Evolutionary conservation across 2,329 filamentous ascomycete genomes (phyloP).

Genomic region (Aspergillus tamarii): DNA sequence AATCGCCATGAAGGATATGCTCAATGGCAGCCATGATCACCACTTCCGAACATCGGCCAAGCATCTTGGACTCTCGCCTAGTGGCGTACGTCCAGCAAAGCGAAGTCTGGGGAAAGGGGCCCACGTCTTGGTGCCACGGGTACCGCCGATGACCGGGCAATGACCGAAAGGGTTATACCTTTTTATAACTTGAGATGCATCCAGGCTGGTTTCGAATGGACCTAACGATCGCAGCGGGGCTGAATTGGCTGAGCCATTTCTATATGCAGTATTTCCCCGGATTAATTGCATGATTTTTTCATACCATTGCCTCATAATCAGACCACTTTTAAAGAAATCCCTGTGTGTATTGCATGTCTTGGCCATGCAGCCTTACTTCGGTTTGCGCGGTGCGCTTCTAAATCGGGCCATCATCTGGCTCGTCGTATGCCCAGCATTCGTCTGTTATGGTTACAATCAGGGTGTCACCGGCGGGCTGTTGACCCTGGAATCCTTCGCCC

Average conservation of each 20-base stretch:
- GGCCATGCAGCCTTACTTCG: conserved; percentile 24
- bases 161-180: background rate
- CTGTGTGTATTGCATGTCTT: conserved; percentile 3
- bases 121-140: conserved; percentile 15
- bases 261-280: conserved; percentile 4
- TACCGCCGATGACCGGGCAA: conserved; percentile 16
- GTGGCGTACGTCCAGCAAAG: background rate
- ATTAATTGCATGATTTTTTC: conserved; percentile 3
- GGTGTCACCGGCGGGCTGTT: conserved; percentile 57
- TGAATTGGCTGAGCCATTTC: conserved; percentile 3
- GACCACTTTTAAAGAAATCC: conserved; percentile 1
- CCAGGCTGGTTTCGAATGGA: conserved; percentile 3
- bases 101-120: conserved; percentile 12
- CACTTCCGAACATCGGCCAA: conserved; percentile 6
- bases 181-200: conserved; percentile 11
- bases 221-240: conserved; percentile 1
- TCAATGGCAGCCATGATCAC: background rate
- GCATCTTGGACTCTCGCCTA: background rate
- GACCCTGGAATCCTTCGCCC: conserved; percentile 64
- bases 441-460: conserved; percentile 58
- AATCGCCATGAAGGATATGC: background rate
- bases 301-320: background rate
- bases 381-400: conserved; percentile 27
- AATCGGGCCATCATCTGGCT: conserved; percentile 28
- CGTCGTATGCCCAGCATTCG: conserved; percentile 33